phyloP scores from a whole-genome alignment of 164 flowering plant species.

The Cinnamomum micranthum region DNA sequence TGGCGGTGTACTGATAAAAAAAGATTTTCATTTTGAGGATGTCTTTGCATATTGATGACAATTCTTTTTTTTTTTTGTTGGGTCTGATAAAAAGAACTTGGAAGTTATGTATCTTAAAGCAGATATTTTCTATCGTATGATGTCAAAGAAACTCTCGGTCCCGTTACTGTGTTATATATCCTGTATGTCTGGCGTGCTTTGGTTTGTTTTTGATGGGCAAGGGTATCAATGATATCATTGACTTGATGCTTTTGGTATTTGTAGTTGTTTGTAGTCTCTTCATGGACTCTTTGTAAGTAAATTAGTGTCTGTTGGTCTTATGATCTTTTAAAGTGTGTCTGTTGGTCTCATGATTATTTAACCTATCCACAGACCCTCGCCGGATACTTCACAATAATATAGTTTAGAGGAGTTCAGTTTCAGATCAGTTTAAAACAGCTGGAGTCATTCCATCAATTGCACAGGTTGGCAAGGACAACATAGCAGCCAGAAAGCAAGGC shows the following conservation, averaged over 20 bases:
- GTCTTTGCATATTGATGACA: not conserved
- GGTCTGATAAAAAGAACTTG: not conserved
- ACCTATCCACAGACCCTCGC: constrained; percentile 61
- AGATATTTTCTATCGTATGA: not conserved
- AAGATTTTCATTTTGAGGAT: not conserved
- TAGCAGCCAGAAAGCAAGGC: constrained; percentile 30
- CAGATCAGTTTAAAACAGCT: constrained; percentile 38
- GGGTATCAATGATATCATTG: not conserved
- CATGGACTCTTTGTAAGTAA: not conserved
- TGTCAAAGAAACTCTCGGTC: not conserved
- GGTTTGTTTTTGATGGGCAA: not conserved
- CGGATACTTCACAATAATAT: constrained; percentile 59
- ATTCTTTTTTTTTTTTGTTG: not conserved
- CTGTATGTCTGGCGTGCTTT: not conserved
- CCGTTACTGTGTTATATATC: not conserved
- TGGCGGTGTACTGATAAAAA: too few species aligned
- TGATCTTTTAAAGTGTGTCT: not conserved
- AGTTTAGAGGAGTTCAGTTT: constrained; percentile 35
- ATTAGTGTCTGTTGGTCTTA: too few species aligned
- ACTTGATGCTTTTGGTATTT: not conserved
- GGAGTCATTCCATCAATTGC: constrained; percentile 18
- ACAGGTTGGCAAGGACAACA: constrained; percentile 29
- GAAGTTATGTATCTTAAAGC: not conserved
- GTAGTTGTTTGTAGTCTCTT: not conserved
- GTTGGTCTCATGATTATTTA: not conserved